These are phyloP conservation scores for Trematosphaeria pertusa DNA, from an alignment of 2,329 filamentous ascomycete genomes.

Conservation along the genomic window DNA sequence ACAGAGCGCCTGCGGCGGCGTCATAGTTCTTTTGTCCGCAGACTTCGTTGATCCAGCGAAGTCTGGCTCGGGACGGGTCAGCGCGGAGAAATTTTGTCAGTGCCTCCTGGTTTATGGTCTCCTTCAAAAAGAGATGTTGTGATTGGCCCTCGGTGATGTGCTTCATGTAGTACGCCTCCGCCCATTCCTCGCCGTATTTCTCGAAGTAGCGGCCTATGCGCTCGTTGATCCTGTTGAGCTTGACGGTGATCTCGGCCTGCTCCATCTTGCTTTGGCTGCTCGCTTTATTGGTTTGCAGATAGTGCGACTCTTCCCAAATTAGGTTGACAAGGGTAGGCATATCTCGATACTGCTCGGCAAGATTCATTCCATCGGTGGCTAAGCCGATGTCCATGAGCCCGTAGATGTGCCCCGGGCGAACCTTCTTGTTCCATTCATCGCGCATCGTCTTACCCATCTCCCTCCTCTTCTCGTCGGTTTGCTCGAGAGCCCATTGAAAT, in stretches of 20 bases:
- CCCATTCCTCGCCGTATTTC: conserved; percentile 70
- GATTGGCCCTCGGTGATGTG: conserved; percentile 65
- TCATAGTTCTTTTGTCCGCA: conserved; percentile 76
- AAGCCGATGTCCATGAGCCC: conserved; percentile 58
- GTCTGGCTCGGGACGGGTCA: conserved; percentile 73
- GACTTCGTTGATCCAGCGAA: conserved; percentile 96
- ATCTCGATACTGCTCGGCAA: conserved; percentile 69
- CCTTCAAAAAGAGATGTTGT: conserved; percentile 66
- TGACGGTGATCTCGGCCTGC: conserved; percentile 41
- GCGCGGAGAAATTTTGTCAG: conserved; percentile 81
- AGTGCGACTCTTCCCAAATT: conserved; percentile 54
- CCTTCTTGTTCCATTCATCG: conserved; percentile 47
- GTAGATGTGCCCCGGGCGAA: conserved; percentile 52
- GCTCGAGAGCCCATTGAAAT: conserved; percentile 63
- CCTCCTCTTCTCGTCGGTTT: conserved; percentile 57
- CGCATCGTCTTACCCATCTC: conserved; percentile 58
- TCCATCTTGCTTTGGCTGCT: conserved; percentile 44
- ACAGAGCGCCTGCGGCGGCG: conserved; percentile 74
- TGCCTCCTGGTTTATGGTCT: conserved; percentile 71
- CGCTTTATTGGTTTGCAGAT: conserved; percentile 42
- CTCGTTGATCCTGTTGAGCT: conserved; percentile 53
- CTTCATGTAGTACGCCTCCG: conserved; percentile 80
- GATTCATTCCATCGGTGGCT: conserved; percentile 62
- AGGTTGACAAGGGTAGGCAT: conserved; percentile 67
- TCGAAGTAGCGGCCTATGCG: conserved; percentile 63